A percentile compares a stretch with the other conserved stretches of the same genome.
Evolutionary conservation across 1,284 basidiomycete species (phyloP).

Genomic region (Heterobasidion occidentale): DNA sequence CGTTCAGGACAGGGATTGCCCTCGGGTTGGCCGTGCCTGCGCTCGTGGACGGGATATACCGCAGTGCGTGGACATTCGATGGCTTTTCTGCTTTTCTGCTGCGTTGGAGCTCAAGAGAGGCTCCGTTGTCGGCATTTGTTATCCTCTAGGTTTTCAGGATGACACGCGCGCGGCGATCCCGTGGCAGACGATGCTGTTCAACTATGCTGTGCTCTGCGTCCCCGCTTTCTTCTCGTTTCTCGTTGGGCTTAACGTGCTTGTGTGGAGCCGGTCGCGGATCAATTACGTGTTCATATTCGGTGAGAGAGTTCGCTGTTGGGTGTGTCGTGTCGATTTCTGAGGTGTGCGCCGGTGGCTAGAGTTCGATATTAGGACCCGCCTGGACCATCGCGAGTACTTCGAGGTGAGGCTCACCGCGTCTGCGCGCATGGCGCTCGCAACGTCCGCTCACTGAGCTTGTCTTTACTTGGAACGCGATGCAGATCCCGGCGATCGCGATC

Average conservation of each 20-base stretch:
- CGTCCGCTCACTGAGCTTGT: not conserved
- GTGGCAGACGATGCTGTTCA: slow-evolving; percentile 69
- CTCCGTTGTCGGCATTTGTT: not conserved
- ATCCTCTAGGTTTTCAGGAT: slow-evolving; percentile 46
- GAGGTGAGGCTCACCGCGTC: slow-evolving; percentile 39
- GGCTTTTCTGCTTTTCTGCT: slow-evolving; percentile 2
- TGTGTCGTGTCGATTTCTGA: too few species aligned
- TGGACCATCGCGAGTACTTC: slow-evolving; percentile 80
- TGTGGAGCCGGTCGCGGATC: slow-evolving; percentile 72
- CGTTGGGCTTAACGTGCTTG: slow-evolving; percentile 75
- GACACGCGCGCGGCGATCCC: slow-evolving; percentile 54
- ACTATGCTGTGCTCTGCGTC: slow-evolving; percentile 76
- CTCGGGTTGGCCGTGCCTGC: slow-evolving; percentile 80
- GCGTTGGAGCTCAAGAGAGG: not conserved
- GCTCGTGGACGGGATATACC: slow-evolving; percentile 57
- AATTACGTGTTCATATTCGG: slow-evolving; percentile 92
- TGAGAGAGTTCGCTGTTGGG: slow-evolving; percentile 20
- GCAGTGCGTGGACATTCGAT: slow-evolving; percentile 39
- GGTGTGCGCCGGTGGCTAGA: slow-evolving; percentile 33
- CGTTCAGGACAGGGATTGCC: slow-evolving; percentile 69
- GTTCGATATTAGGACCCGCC: slow-evolving; percentile 64
- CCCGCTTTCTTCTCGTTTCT: slow-evolving; percentile 76
- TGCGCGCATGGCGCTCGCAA: not conserved
- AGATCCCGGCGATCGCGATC: slow-evolving; percentile 79
- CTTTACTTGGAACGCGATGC: slow-evolving; percentile 1